Conservation (phyloP, 192 early-diverging fungal species). For the Backusella liffmaniae region DNA sequence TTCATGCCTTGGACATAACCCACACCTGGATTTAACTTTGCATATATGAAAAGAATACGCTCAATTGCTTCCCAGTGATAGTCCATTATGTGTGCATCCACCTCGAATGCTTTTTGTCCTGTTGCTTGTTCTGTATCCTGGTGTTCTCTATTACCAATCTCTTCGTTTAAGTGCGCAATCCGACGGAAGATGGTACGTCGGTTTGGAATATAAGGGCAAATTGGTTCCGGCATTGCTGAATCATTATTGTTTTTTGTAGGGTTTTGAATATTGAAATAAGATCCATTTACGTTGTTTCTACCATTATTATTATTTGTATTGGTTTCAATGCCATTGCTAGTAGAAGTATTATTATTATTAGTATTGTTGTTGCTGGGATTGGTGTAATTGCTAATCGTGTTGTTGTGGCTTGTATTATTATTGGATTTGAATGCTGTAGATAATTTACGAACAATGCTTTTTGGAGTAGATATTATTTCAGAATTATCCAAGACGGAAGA, state of each 20-base stretch:
- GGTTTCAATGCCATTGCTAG: too few relatives aligned
- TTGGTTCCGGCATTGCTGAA: constrained; percentile 8
- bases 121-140: neutral
- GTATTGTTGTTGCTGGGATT: neutral
- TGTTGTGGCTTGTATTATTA: neutral
- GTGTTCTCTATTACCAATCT: constrained; percentile 54
- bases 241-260: neutral
- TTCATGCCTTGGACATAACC: constrained; percentile 93
- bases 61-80: constrained; percentile 80
- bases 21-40: constrained; percentile 76
- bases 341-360: too few relatives aligned
- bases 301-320: neutral
- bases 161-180: constrained; percentile 61
- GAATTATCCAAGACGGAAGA: constrained; percentile 14
- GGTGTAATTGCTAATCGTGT: constrained; percentile 21
- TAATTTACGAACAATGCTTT: constrained; percentile 33
- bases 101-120: constrained; percentile 6
- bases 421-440: constrained; percentile 27
- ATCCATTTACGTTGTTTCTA: neutral
- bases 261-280: neutral
- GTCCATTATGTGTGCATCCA: constrained; percentile 43
- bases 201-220: constrained; percentile 48
- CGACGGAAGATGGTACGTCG: constrained; percentile 62
- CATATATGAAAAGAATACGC: constrained; percentile 76
- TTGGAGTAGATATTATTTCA: constrained; percentile 18